Base-by-base conservation (phyloP, 83 land plant species). In the Isoetes engelmannii region DNA sequence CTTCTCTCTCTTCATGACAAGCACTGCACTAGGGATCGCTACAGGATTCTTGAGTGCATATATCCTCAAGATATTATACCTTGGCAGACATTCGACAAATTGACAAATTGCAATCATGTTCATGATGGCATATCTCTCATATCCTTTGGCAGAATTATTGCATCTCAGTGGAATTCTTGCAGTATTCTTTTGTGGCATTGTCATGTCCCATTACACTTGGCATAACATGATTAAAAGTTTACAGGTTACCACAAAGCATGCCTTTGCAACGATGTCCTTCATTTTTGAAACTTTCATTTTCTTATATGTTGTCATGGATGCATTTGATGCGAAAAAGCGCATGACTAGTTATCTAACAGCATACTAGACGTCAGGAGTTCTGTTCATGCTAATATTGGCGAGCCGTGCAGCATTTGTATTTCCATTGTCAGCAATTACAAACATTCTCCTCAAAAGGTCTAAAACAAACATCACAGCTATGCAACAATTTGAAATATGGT, bases 151-250 rank as follows among this genome's bases (percentile, higher is more conserved):
- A 57, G 96, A 93, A 71, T 73, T 87, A 47, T 80, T 85, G 64
- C 63, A 89, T 69, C 77, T 92, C 76, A 92, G 98, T 75, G 92
- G 85, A 64, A 92, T 92, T 61, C 87, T 92, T 56, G 87, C 98
- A 0, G 98, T 92, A 47, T 92, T 92, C 62, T 92, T 93, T 49
- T 93, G 98, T 78, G 98, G 98, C 63, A 93, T 93, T 71, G 96
- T 90, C 20, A 93, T 93, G 98, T 93, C 98, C 1, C 98, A 93
- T 69, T 93, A 93, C 54, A 89, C 98, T 48, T 93, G 96, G 96
- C 92, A 90, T 67, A 93, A 93, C 80, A 89, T 93, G 65, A 86
- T 96, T n/a, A 84, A 87, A 67, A 81, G 82, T 61, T 93, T 96
- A 65, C 79, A 88, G 73, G 69, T 90, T 37, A 90, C 98, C 13